A percentile compares a stretch with the other conserved stretches of the same genome.
These are phyloP conservation scores for Hypericum androsaemum DNA, from an alignment of 345 rosid species.

Conservation along the genomic window DNA sequence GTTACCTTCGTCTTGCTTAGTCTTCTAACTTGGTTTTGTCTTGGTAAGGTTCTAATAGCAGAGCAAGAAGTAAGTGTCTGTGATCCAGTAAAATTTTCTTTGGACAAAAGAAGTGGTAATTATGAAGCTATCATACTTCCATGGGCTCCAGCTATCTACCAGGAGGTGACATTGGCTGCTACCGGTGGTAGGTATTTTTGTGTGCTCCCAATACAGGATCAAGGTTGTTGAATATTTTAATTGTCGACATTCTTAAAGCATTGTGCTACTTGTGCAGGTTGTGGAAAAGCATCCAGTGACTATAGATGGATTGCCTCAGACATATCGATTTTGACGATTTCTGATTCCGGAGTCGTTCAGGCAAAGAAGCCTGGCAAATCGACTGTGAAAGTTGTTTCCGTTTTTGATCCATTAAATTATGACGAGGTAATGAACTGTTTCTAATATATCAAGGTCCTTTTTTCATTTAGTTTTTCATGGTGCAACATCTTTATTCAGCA, in stretches of 20 bases:
- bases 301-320: conserved; percentile 92
- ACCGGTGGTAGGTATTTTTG: conserved; percentile 52
- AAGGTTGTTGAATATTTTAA: neutral
- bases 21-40: conserved; percentile 12
- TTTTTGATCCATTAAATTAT: conserved; percentile 64
- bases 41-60: conserved; percentile 55
- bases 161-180: conserved; percentile 72
- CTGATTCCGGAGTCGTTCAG: conserved; percentile 71
- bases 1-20: neutral
- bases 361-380: conserved; percentile 89
- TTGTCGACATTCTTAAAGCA: conserved; percentile 12
- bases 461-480: neutral
- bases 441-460: neutral
- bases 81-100: conserved; percentile 49
- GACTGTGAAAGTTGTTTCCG: conserved; percentile 61
- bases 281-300: conserved; percentile 67
- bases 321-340: conserved; percentile 42
- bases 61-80: conserved; percentile 74
- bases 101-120: conserved; percentile 29
- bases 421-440: conserved; percentile 55
- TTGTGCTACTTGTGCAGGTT: conserved; percentile 38
- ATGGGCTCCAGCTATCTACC: conserved; percentile 73
- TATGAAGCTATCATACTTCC: conserved; percentile 54
- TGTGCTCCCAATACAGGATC: neutral
- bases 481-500: neutral